Conservation (phyloP, 1,284 basidiomycete genomes). For the Agaricales sp. region DNA sequence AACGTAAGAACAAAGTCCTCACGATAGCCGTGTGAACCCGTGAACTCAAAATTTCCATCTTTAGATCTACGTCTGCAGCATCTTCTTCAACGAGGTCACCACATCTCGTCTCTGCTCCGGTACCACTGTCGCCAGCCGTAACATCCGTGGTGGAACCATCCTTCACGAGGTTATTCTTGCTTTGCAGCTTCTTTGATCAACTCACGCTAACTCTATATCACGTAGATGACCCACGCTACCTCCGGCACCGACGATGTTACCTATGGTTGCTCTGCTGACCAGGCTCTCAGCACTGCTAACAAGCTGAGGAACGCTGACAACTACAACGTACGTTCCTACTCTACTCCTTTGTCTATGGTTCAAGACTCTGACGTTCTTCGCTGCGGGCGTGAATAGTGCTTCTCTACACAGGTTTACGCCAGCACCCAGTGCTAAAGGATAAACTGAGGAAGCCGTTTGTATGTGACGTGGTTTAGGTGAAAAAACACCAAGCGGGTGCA, state of each 20-base stretch:
- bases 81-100: slow-evolving; percentile 30
- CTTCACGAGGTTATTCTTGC: slow-evolving; percentile 23
- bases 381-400: too few relatives aligned
- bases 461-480: too few relatives aligned
- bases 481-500: too few relatives aligned
- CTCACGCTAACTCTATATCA: slow-evolving; percentile 14
- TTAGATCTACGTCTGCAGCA: slow-evolving; percentile 30
- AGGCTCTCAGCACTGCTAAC: slow-evolving; percentile 21
- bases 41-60: neutral
- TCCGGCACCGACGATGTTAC: slow-evolving; percentile 23
- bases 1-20: too few relatives aligned
- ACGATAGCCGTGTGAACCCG: too few relatives aligned
- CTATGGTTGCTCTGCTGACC: slow-evolving; percentile 27
- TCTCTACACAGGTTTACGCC: slow-evolving; percentile 2
- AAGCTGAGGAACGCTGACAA: slow-evolving; percentile 26
- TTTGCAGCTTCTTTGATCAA: neutral
- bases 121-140: slow-evolving; percentile 25
- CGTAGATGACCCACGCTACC: slow-evolving; percentile 21
- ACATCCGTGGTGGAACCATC: slow-evolving; percentile 28
- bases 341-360: neutral
- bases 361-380: too few relatives aligned
- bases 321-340: slow-evolving; percentile 23
- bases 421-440: slow-evolving; percentile 3
- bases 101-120: slow-evolving; percentile 23
- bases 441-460: too few relatives aligned